Evolutionary conservation across 1,139 yeast species (phyloP).

Genomic region (Kazachstania sp.): DNA sequence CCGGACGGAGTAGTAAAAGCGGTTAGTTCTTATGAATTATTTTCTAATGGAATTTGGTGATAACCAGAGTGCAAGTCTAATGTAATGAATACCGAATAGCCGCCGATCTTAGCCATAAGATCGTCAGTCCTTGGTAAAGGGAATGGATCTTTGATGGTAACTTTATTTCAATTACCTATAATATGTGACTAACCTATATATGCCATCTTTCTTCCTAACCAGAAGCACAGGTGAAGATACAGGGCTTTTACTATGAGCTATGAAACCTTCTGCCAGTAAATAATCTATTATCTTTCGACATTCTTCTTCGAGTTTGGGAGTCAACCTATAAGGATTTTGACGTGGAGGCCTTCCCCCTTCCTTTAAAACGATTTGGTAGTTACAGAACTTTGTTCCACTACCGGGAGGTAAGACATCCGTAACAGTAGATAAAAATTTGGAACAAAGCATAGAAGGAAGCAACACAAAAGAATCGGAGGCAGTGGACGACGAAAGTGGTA

Average conservation of each 20-base stretch:
- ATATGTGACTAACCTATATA: constrained; percentile 21
- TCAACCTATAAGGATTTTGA: no score
- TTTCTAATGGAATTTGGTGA: constrained; percentile 14
- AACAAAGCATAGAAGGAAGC: no score
- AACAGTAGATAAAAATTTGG: no score
- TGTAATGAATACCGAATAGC: not conserved
- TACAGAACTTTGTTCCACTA: no score
- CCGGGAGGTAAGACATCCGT: no score
- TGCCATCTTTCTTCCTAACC: constrained; percentile 20
- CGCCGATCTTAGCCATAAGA: constrained; percentile 1
- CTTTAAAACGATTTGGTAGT: no score
- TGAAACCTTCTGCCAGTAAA: constrained; percentile 13
- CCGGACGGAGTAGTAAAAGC: constrained; percentile 13
- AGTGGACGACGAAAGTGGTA: no score
- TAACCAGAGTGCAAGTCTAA: constrained; percentile 11
- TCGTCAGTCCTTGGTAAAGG: constrained; percentile 24
- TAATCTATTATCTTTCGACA: constrained; percentile 6
- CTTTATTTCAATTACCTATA: constrained; percentile 22
- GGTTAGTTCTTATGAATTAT: constrained; percentile 7
- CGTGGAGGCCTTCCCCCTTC: no score
- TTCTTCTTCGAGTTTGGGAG: no score
- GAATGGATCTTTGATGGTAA: constrained; percentile 19
- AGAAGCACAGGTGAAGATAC: constrained; percentile 17
- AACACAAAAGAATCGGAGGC: no score
- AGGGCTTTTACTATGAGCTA: constrained; percentile 14